Evolutionary conservation across 345 rosid genomes (phyloP).

Genomic region (Streptanthus diversifolius): DNA sequence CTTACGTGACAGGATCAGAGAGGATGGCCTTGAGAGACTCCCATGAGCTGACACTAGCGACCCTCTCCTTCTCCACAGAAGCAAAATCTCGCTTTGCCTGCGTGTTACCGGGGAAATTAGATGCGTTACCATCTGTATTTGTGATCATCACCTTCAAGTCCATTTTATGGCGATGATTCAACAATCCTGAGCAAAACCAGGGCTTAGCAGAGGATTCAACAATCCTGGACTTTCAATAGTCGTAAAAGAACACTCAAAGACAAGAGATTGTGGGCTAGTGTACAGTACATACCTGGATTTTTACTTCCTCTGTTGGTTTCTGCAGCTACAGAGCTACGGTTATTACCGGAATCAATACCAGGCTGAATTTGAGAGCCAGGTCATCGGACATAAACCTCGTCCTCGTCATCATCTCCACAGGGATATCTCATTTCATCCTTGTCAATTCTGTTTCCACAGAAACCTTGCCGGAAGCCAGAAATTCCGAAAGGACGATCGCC

Average conservation of each 20-base stretch:
- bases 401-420: constrained; percentile 52
- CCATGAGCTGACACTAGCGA: constrained; percentile 52
- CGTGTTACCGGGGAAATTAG: constrained; percentile 47
- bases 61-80: constrained; percentile 53
- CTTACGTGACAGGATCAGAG: constrained; percentile 85
- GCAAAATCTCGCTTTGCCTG: constrained; percentile 46
- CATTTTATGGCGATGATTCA: constrained; percentile 33
- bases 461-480: constrained; percentile 39
- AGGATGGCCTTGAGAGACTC: constrained; percentile 68
- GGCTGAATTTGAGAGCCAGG: constrained; percentile 5
- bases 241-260: background rate
- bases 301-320: constrained; percentile 37
- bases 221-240: background rate
- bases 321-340: constrained; percentile 19
- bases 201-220: background rate
- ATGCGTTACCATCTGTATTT: constrained; percentile 50
- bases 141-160: constrained; percentile 44
- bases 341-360: constrained; percentile 19
- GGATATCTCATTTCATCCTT: constrained; percentile 36
- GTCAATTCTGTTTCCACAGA: constrained; percentile 11
- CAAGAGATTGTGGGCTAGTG: constrained; percentile 27
- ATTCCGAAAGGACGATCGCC: constrained; percentile 47
- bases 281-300: constrained; percentile 35
- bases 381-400: constrained; percentile 26
- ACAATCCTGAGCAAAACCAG: constrained; percentile 14